phyloP scores from a whole-genome alignment of 257 asterid species.

The Vinca minor region DNA sequence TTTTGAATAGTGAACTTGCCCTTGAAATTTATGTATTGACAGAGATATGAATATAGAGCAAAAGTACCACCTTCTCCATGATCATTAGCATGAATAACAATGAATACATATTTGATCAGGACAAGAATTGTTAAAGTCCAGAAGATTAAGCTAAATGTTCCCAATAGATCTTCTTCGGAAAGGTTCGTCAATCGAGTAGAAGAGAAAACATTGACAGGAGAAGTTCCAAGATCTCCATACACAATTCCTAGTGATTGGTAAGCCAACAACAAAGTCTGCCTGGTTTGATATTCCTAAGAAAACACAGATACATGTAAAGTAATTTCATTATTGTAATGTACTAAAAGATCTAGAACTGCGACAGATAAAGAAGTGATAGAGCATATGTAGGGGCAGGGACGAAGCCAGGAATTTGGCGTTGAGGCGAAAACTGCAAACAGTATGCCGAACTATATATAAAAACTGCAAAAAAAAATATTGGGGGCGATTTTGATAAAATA shows the following conservation, averaged over 20 bases:
- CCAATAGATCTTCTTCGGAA: conserved; percentile 50
- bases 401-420: no score
- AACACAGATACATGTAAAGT: no score
- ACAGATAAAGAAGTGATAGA: no score
- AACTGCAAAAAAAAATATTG: no score
- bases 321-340: no score
- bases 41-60: conserved; percentile 55
- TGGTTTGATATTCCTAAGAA: conserved; percentile 35
- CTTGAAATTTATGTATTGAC: conserved; percentile 39
- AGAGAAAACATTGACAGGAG: conserved; percentile 67
- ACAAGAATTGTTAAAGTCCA: conserved; percentile 56
- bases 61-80: conserved; percentile 86
- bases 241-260: conserved; percentile 71
- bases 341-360: no score
- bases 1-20: conserved; percentile 37
- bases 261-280: conserved; percentile 44
- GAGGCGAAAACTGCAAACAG: no score
- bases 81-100: conserved; percentile 58
- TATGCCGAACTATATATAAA: no score
- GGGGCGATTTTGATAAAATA: no score
- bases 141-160: conserved; percentile 62
- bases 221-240: conserved; percentile 69
- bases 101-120: conserved; percentile 56
- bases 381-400: no score
- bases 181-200: conserved; percentile 40